Base-by-base conservation (phyloP, 108 stramenopile species). In the Pseudonitzschia pungens region DNA sequence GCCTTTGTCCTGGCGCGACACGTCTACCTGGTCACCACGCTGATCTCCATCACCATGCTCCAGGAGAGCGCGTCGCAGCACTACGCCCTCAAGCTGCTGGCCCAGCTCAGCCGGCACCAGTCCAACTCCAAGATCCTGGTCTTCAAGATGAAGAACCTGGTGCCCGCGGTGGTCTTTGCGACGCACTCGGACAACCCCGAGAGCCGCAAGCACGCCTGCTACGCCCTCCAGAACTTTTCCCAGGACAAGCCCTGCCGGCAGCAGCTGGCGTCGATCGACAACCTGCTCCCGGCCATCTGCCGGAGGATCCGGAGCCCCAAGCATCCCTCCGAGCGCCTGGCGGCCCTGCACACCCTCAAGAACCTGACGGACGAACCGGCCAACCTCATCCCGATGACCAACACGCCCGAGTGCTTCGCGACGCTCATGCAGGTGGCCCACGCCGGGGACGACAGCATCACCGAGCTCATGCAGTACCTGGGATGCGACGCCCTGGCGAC, bases 401-500 rank as follows among this genome's bases (percentile, higher is more conserved):
- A 90, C 45, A 88, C 88, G 29, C 78, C 88, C 27, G 79, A 92
- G n/a, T 91, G 90, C 55, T 80, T 94, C 69, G 75, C 86, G 6
- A 90, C 90, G 22, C 68, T 94, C 57, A 89, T 92, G 76, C 80
- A 73, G 53, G 72, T 94, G 33, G 84, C 87, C 15, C 83, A 87
- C 70, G 87, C 74, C 52, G 63, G 65, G 16, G 84, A 80, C 9
- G 78, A 72, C 32, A 73, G 70, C 51, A 56, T 80, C 15, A 78
- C 82, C 4, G 83, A 83, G 48, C 73, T 71, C 50, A 83, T 87
- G 80, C 78, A 88, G 41, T 88, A 83, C 54, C 41, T 87, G 29
- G 90, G 83, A n/a, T 94, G 91, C 57, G 93, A 91, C 78, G 91
- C 89, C 20, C 68, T 94, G 66, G 89, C 93, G 12, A 89, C 86